Percentiles rank a stretch among this genome's conserved stretches.
phyloP scores from a whole-genome alignment of 495 filamentous ascomycete species.

The Aspergillus bertholletiae region DNA sequence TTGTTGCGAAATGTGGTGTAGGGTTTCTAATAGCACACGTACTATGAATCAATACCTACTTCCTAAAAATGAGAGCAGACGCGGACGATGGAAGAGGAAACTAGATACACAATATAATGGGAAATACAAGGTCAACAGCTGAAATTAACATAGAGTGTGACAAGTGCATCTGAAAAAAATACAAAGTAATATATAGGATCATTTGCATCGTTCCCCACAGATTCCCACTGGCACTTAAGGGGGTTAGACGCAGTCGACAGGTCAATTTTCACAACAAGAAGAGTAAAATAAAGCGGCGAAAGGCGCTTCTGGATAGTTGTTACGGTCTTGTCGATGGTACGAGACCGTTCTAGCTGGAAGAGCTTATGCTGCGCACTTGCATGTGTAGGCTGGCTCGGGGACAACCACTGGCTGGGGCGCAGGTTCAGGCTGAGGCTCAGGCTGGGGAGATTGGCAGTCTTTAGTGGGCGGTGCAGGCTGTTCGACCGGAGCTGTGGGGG shows the following conservation, averaged over 20 bases:
- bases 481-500: slow-evolving; percentile 12
- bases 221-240: not conserved
- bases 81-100: too few relatives aligned
- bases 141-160: not conserved
- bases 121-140: not conserved
- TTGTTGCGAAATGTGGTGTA: too few relatives aligned
- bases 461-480: not conserved
- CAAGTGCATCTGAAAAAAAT: not conserved
- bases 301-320: not conserved
- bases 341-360: not conserved
- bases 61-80: too few relatives aligned
- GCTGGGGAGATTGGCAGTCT: slow-evolving; percentile 5
- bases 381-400: slow-evolving; percentile 4
- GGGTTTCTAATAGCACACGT: too few relatives aligned
- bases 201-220: not conserved
- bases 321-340: too few relatives aligned
- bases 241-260: not conserved
- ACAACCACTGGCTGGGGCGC: not conserved
- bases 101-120: too few relatives aligned
- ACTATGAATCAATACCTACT: too few relatives aligned
- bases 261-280: not conserved
- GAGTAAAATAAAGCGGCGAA: not conserved
- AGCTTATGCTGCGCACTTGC: slow-evolving; percentile 3
- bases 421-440: slow-evolving; percentile 5
- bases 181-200: not conserved